Conservation (phyloP, 2,329 filamentous ascomycete species). For the Fusarium xylarioides region DNA sequence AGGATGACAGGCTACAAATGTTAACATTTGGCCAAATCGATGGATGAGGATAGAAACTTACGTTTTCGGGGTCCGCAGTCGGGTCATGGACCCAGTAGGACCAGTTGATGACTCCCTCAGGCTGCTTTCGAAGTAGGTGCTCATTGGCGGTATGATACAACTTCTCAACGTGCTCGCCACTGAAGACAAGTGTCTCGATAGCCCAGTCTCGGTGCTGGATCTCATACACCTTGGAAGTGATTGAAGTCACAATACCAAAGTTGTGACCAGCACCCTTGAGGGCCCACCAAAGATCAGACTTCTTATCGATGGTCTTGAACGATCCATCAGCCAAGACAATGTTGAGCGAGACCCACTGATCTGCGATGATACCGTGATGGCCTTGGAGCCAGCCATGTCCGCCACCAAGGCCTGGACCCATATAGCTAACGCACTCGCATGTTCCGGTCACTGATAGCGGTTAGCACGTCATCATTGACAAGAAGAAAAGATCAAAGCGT, state of each 20-base stretch:
- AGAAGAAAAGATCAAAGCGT: neutral
- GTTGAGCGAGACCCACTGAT: conserved; percentile 47
- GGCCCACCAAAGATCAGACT: conserved; percentile 49
- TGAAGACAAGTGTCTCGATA: conserved; percentile 54
- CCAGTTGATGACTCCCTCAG: conserved; percentile 59
- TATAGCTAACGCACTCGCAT: conserved; percentile 43
- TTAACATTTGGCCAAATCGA: neutral
- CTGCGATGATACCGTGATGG: conserved; percentile 44
- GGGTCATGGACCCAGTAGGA: conserved; percentile 57
- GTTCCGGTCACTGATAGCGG: conserved; percentile 33
- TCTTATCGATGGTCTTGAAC: conserved; percentile 33
- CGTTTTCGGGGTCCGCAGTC: conserved; percentile 52
- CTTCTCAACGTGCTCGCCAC: conserved; percentile 58
- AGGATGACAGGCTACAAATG: conserved; percentile 49
- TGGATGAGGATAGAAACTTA: conserved; percentile 29
- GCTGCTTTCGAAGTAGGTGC: conserved; percentile 54
- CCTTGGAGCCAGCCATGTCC: conserved; percentile 46
- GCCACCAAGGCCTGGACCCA: conserved; percentile 45
- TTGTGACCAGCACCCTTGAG: conserved; percentile 48
- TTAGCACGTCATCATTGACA: neutral
- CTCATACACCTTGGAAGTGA: conserved; percentile 46
- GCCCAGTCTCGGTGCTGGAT: conserved; percentile 39
- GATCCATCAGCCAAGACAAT: conserved; percentile 47
- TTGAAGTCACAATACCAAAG: conserved; percentile 47
- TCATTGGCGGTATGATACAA: conserved; percentile 59